Evolutionary conservation across 2,329 filamentous ascomycete species (phyloP), one percentile per base, ranked within the genome.

Genomic region (Zasmidium cellare): DNA sequence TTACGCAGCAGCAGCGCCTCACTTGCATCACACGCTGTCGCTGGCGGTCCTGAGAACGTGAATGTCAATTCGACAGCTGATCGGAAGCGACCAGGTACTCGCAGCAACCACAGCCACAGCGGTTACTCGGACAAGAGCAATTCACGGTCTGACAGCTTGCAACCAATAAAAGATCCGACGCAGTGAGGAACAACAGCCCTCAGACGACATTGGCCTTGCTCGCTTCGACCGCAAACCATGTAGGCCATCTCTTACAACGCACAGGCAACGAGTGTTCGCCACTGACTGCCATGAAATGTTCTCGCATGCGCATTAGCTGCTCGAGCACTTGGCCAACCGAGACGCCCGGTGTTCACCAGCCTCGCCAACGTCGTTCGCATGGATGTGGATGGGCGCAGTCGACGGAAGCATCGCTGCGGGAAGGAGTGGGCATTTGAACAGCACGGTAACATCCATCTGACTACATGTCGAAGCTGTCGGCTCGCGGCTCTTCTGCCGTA

Each of bases 1-100:
- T 57, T 65, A 12, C 64, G 65, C 46, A 69, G 59, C 44, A 25
- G n/a, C 9, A 24, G 58, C 51, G 49, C 56, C 12, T 50, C 55
- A 22, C 60, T 62, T 46, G 67, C 67, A 22, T 51, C 70, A 35
- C 67, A 67, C 20, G 62, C 66, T 51, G 58, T 51, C 35, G 55
- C 38, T 38, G 18, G n/a, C 14, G 45, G 46, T 19, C 25, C 49
- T 23, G 55, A 59, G 22, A n/a, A 49, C 20, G 50, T n/a, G 16
- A n/a, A 38, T 31, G 46, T 22, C 44, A 41, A 53, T 28, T n/a
- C 23, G n/a, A 28, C 3, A 56, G 28, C 24, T 25, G 11, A n/a
- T 14, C 22, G 38, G 46, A 58, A 48, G 14, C 46, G 31, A 23
- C 47, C 38, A 46, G 38, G 51, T 35, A 31, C 38, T 51, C 19